Base-by-base conservation (phyloP, 2,329 filamentous ascomycete genomes). In the Aureobasidium namibiae region DNA sequence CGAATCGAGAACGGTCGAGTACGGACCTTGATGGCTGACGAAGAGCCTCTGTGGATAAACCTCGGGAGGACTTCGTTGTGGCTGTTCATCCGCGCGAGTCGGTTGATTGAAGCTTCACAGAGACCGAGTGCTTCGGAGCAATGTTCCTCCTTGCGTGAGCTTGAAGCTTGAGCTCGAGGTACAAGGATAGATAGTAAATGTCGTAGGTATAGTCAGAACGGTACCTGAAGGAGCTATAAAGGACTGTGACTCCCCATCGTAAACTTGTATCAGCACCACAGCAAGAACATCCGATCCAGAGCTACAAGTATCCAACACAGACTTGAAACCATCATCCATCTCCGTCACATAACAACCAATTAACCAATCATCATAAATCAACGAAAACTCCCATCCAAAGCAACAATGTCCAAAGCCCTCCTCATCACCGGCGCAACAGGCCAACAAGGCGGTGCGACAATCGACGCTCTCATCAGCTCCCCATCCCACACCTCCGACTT, bases 401-500 rank as follows among this genome's bases (percentile, higher is more conserved):
- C 29, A 41, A 41, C n/a, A n/a, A 56, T 56, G 52, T 44, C 56
- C 33, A 61, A 61, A 60, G 54, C 41, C 66, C 69, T 78, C 21
- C 69, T 78, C 56, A 68, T 78, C 46, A 75, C 74, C 23, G 76
- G 76, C 48, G 75, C 74, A 2, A 78, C 75, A 1, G 75, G 75
- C 56, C 76, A 78, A 60, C 76, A 78, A 67, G 76, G 76, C 60
- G 74, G 75, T 53, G 71, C 75, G 24, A 69, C 77, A 29, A 69
- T 78, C 59, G 63, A 70, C 41, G 72, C 76, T 41, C 71, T 78
- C 24, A 69, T 76, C 46, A 64, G 68, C 16, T 62, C 64, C 44
- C 68, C 70, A 0, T 65, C 65, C 18, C 62, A 65, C 21, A 65
- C 67, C 50, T 69, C 64, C 63, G 63, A 74, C 21, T 77, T 78